phyloP scores from a whole-genome alignment of 768 basidiomycete genomes.

The Boletus eberwhitei region DNA sequence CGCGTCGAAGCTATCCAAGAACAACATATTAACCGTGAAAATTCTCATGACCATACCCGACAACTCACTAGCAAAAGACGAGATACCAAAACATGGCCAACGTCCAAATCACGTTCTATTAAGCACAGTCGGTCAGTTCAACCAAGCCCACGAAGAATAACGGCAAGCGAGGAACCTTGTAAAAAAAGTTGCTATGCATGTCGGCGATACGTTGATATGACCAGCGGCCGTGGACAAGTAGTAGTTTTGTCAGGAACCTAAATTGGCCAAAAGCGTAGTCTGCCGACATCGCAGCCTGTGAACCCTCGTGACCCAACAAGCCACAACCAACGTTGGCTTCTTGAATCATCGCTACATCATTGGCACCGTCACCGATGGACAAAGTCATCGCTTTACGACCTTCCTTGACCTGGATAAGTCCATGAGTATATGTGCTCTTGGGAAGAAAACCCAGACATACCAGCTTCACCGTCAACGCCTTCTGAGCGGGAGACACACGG shows the following conservation, averaged over 20 bases:
- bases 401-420: constrained; percentile 73
- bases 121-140: background rate
- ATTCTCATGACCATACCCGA: background rate
- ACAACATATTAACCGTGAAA: constrained; percentile 10
- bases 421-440: background rate
- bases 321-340: constrained; percentile 99
- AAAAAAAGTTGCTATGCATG: constrained; percentile 98
- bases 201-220: constrained; percentile 94
- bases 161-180: constrained; percentile 55
- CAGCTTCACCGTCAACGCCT: constrained; percentile 93
- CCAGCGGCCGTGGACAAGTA: constrained; percentile 95
- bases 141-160: background rate
- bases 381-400: constrained; percentile 95
- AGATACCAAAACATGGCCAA: constrained; percentile 93
- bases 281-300: constrained; percentile 98
- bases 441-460: constrained; percentile 40
- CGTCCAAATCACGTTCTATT: constrained; percentile 88
- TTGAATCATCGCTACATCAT: constrained; percentile 99
- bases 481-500: constrained; percentile 95
- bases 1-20: constrained; percentile 71
- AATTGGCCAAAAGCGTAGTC: constrained; percentile 99
- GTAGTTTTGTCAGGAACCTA: constrained; percentile 84
- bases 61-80: constrained; percentile 74
- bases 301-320: constrained; percentile 89
- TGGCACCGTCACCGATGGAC: constrained; percentile 95